phyloP scores from a whole-genome alignment of 192 early-diverging fungal species.

The Kickxella alabastrina region DNA sequence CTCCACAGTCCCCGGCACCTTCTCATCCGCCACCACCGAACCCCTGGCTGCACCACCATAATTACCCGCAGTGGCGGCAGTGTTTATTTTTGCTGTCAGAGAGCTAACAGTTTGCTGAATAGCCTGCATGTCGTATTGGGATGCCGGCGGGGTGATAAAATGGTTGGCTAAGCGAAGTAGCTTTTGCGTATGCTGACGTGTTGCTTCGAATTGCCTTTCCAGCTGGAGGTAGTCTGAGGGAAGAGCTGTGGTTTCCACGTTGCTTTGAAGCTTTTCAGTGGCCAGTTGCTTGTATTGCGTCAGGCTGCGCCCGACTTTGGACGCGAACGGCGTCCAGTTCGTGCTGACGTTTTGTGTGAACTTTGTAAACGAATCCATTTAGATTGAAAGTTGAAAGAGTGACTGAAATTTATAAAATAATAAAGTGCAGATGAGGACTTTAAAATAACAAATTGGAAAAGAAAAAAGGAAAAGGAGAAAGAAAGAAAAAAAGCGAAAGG shows the following conservation, averaged over 20 bases:
- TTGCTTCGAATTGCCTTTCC: conserved; percentile 59
- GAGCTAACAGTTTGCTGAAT: conserved; percentile 62
- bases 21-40: conserved; percentile 7
- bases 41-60: conserved; percentile 5
- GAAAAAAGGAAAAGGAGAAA: neutral
- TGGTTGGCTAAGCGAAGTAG: conserved; percentile 73
- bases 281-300: conserved; percentile 71
- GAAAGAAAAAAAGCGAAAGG: too few relatives aligned
- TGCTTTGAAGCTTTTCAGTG: conserved; percentile 78
- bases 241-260: conserved; percentile 83
- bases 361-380: conserved; percentile 53
- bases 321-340: conserved; percentile 49
- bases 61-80: conserved; percentile 48
- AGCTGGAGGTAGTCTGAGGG: conserved; percentile 91
- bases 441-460: too few relatives aligned
- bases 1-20: conserved; percentile 56
- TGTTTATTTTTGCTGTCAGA: conserved; percentile 49
- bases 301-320: conserved; percentile 44
- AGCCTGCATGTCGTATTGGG: conserved; percentile 67
- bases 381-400: neutral
- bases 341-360: conserved; percentile 49
- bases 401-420: neutral
- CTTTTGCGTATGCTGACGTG: conserved; percentile 33
- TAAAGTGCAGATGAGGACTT: neutral
- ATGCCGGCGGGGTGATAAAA: conserved; percentile 67